Evolutionary conservation across 2,329 filamentous ascomycete genomes (phyloP).

Genomic region (Cordyceps farinosa): DNA sequence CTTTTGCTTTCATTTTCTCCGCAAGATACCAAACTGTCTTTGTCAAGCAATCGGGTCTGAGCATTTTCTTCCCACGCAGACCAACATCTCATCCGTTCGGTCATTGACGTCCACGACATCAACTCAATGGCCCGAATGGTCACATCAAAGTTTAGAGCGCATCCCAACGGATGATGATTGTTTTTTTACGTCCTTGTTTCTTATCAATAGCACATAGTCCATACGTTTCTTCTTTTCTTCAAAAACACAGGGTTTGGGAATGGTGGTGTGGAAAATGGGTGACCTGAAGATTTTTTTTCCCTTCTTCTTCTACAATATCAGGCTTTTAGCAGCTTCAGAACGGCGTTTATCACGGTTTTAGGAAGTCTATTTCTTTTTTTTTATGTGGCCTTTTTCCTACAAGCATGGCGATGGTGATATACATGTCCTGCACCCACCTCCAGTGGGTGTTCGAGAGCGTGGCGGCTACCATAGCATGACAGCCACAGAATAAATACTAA

Average conservation of each 20-base stretch:
- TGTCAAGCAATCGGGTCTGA: conserved; percentile 3
- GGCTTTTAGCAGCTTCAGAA: conserved; percentile 18
- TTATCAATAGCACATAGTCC: conserved; percentile 1
- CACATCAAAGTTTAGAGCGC: conserved; percentile 3
- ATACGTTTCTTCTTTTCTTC: not conserved
- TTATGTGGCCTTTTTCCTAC: conserved; percentile 21
- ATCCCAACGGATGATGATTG: conserved; percentile 3
- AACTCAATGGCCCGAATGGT: not conserved
- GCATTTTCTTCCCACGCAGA: not conserved
- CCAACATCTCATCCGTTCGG: not conserved
- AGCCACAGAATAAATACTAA: too few species aligned
- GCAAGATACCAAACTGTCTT: conserved; percentile 12
- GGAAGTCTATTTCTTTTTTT: conserved; percentile 25
- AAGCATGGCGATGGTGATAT: conserved; percentile 17
- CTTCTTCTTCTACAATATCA: conserved; percentile 5
- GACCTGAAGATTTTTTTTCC: conserved; percentile 5
- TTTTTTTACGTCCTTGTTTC: not conserved
- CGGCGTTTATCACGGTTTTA: conserved; percentile 30
- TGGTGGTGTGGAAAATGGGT: conserved; percentile 10
- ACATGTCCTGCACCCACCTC: not conserved
- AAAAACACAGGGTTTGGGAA: conserved; percentile 8
- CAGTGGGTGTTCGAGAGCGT: too few species aligned
- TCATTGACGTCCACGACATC: not conserved
- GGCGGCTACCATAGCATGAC: too few species aligned
- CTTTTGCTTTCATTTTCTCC: conserved; percentile 15